A percentile compares a stretch with the other conserved stretches of the same genome.
phyloP scores from a whole-genome alignment of 768 basidiomycete species.

The Hypholoma fasciculare region DNA sequence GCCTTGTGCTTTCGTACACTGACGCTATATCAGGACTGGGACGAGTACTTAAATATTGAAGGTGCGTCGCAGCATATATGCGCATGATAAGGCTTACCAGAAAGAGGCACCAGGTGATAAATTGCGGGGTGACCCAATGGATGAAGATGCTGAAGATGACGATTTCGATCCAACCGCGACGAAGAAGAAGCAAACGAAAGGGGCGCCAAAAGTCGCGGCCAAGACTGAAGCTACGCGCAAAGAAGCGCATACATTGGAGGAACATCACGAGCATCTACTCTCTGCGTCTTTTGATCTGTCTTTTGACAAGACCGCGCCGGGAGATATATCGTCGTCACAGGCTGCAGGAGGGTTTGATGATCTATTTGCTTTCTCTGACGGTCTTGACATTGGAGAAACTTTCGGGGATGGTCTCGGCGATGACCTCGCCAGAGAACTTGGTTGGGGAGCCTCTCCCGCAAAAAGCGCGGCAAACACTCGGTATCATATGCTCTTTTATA shows the following conservation, averaged over 20 bases:
- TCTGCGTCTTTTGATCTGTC: conserved; percentile 67
- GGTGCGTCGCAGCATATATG: conserved; percentile 26
- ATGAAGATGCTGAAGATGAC: conserved; percentile 43
- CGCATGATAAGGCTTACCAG: background rate
- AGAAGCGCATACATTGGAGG: conserved; percentile 65
- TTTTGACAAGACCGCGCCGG: conserved; percentile 26
- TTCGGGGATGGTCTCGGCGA: conserved; percentile 63
- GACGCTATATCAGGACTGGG: conserved; percentile 52
- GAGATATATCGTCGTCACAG: conserved; percentile 57
- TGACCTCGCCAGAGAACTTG: conserved; percentile 74
- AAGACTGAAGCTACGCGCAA: conserved; percentile 46
- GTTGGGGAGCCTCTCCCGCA: conserved; percentile 53
- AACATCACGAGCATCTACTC: conserved; percentile 68
- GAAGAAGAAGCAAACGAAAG: conserved; percentile 18
- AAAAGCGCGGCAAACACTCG: conserved; percentile 21
- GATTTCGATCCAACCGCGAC: conserved; percentile 45
- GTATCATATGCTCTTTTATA: background rate
- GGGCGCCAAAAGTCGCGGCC: conserved; percentile 29
- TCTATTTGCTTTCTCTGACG: conserved; percentile 52
- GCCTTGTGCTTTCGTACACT: conserved; percentile 14
- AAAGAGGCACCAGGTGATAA: conserved; percentile 8
- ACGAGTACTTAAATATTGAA: conserved; percentile 54
- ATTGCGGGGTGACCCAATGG: conserved; percentile 6
- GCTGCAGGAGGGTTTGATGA: conserved; percentile 51
- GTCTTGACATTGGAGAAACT: conserved; percentile 52